Conservation (phyloP, 768 basidiomycete species). For the Rhizopogon vulgaris region DNA sequence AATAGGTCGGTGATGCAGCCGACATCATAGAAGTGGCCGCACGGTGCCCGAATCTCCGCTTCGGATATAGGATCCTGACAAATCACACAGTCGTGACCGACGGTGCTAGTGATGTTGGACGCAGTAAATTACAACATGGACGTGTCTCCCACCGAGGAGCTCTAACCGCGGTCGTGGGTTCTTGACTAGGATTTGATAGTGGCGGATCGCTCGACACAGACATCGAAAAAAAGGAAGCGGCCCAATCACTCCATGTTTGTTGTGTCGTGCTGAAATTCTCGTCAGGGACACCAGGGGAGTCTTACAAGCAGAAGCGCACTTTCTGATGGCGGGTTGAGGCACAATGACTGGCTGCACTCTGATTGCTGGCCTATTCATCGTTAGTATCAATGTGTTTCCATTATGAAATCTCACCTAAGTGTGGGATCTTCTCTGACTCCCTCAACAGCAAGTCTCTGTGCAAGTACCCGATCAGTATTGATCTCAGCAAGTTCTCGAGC, state of each 20-base stretch:
- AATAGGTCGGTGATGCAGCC: conserved; percentile 29
- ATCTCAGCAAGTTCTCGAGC: conserved; percentile 9
- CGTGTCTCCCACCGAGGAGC: conserved; percentile 10
- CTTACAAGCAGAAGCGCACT: neutral
- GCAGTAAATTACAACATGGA: neutral
- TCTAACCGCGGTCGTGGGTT: neutral
- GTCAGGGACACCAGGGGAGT: neutral
- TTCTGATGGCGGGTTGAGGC: neutral
- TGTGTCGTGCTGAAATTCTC: neutral
- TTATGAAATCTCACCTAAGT: no score
- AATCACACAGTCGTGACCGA: conserved; percentile 28
- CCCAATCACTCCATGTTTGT: conserved; percentile 12
- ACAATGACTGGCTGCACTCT: neutral
- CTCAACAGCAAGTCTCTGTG: conserved; percentile 9
- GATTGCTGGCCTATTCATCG: neutral
- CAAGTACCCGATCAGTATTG: conserved; percentile 16
- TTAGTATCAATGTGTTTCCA: neutral
- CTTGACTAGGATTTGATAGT: neutral
- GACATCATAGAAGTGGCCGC: conserved; percentile 30
- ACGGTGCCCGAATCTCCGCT: conserved; percentile 22
- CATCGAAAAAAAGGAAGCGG: conserved; percentile 10
- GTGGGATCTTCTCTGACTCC: no score
- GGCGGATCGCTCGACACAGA: neutral
- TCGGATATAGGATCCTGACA: conserved; percentile 28
- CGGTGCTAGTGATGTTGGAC: conserved; percentile 4